Base-by-base conservation (phyloP, 192 early-diverging fungal species). In the Coemansia sp. region DNA sequence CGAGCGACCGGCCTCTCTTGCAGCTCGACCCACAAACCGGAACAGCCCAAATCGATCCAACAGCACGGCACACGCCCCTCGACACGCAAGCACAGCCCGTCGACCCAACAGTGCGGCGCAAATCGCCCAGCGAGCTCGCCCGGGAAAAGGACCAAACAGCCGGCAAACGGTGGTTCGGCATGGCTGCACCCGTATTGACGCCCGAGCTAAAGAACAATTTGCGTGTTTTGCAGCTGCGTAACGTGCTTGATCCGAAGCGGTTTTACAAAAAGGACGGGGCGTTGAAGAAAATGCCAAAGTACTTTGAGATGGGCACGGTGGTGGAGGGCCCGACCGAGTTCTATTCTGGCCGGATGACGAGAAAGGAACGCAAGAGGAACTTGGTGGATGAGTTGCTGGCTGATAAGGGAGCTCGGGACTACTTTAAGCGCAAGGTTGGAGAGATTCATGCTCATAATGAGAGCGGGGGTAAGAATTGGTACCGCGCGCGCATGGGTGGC, bases 251-350 rank as follows among this genome's bases (percentile, higher is more conserved):
- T 74, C 93, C 93, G 16, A 98, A 94, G 75, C 85, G 90, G 27
- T 92, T 93, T 65, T 98, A 95, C 68, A 96, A 95, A 61, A 89
- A 90, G 58, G 88, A 87, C 37, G 71, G 75, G 3, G 68, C 80
- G 19, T 77, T 70, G 53, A 80, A 71, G 49, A 47, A 64, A 16
- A 65, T 90, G 12, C 95, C 97, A 27, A 96, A 93, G 67, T 93
- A 91, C 71, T 97, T 99, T 84, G 92, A 98, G 69, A 84, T 94
- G 35, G 97, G 95, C n/a, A 96, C 92, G 0, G 83, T 99, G 23
- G 73, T 98, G 10, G 92, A 93, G 57, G 91, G 90, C 7, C 87
- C 92, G 21, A 88, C 90, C 2, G 94, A 97, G 64, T 95, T 91
- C 74, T 94, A 87, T 71, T 90, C 91, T n/a, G 83, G 86, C 5